Evolutionary conservation across 306 rosid genomes (phyloP).

Genomic region (Vachellia collinsii): DNA sequence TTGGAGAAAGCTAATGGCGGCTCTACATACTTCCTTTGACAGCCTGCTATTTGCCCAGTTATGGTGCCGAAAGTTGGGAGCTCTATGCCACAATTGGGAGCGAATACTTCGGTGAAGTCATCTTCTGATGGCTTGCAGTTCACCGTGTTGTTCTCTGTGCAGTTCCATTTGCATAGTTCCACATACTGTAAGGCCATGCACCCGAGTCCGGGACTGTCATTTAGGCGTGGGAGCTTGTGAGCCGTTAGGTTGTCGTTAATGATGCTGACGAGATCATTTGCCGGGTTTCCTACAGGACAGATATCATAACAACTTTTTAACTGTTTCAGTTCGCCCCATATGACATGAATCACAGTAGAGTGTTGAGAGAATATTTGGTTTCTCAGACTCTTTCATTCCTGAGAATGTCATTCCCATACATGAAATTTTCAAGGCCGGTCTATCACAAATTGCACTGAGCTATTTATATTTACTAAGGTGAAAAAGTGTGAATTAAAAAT

Average conservation of each 20-base stretch:
- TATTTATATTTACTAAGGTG: not conserved
- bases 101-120: conserved; percentile 85
- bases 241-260: conserved; percentile 82
- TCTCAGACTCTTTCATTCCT: not conserved
- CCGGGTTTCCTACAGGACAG: conserved; percentile 77
- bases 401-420: not conserved
- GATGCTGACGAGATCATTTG: conserved; percentile 70
- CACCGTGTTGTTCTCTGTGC: conserved; percentile 59
- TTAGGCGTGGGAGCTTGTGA: conserved; percentile 60
- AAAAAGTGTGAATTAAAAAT: not conserved
- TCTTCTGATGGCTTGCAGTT: conserved; percentile 82
- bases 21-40: conserved; percentile 68
- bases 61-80: conserved; percentile 82
- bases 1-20: conserved; percentile 63
- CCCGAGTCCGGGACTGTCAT: conserved; percentile 83
- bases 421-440: not conserved
- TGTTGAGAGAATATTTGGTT: not conserved
- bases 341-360: not conserved
- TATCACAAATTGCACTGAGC: not conserved
- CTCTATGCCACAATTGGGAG: conserved; percentile 92
- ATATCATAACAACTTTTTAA: not conserved
- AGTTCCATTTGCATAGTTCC: conserved; percentile 76
- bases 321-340: not conserved
- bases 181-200: conserved; percentile 93
- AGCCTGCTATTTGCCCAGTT: conserved; percentile 70